phyloP scores from a whole-genome alignment of 768 basidiomycete species.

The Vararia minispora region DNA sequence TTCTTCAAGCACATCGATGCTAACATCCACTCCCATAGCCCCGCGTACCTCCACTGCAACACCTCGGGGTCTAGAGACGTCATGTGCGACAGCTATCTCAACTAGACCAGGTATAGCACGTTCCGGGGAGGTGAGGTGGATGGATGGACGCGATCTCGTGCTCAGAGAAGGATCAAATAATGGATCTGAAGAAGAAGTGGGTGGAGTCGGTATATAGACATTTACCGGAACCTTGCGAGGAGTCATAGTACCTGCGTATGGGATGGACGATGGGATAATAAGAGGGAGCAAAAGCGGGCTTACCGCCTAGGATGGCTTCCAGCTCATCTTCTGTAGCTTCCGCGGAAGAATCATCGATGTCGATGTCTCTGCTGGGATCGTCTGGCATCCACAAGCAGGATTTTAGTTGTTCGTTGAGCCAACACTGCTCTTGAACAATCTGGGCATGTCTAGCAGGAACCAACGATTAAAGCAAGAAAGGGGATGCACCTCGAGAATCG shows the following conservation, averaged over 20 bases:
- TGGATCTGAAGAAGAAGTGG: conserved; percentile 15
- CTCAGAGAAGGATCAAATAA: conserved; percentile 29
- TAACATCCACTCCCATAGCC: conserved; percentile 35
- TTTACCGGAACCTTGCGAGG: conserved; percentile 67
- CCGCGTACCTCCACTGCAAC: conserved; percentile 47
- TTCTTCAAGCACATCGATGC: conserved; percentile 52
- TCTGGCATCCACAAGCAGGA: conserved; percentile 57
- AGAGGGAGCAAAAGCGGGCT: conserved; percentile 12
- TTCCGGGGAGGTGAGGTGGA: conserved; percentile 59
- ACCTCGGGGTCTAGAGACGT: conserved; percentile 43
- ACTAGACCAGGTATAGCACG: conserved; percentile 53
- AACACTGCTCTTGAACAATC: conserved; percentile 77
- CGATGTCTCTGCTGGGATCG: conserved; percentile 20
- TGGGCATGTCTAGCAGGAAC: conserved; percentile 15
- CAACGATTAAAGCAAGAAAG: neutral
- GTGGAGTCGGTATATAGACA: conserved; percentile 41
- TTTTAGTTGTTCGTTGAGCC: conserved; percentile 65
- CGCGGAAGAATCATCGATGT: conserved; percentile 18
- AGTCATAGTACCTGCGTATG: conserved; percentile 32
- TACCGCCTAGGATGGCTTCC: conserved; percentile 54
- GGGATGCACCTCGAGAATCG: conserved; percentile 51
- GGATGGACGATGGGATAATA: neutral
- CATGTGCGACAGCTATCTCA: conserved; percentile 52
- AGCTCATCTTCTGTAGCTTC: conserved; percentile 43
- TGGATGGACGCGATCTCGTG: conserved; percentile 29